These are phyloP conservation scores for Eutypella sp. DNA, from an alignment of 2,329 filamentous ascomycete species.

Conservation along the genomic window DNA sequence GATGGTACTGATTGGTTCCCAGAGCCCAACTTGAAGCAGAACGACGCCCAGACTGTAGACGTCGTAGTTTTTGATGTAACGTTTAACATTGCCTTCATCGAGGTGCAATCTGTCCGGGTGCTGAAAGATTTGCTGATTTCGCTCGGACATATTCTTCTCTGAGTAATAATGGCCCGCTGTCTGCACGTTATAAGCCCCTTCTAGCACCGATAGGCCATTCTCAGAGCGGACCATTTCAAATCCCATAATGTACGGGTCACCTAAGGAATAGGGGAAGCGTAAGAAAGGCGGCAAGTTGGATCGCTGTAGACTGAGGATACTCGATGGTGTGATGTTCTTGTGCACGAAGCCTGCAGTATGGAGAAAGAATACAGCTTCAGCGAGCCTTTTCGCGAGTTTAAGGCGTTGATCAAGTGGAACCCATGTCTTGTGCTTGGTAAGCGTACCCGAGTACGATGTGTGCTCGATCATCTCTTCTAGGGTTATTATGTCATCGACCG, in stretches of 20 bases:
- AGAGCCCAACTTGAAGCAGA: background rate
- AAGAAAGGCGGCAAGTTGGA: background rate
- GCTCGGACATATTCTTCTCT: background rate
- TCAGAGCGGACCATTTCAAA: background rate
- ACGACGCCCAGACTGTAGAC: background rate
- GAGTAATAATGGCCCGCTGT: background rate
- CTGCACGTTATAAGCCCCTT: background rate
- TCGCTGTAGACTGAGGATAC: background rate
- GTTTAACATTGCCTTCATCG: background rate
- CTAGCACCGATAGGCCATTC: background rate
- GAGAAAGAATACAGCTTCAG: background rate
- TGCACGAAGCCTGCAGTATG: background rate
- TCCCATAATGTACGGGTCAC: background rate
- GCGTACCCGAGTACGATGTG: background rate
- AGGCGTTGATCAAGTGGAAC: background rate
- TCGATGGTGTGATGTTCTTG: background rate
- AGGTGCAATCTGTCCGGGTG: background rate
- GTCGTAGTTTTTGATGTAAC: background rate
- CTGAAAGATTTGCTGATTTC: background rate
- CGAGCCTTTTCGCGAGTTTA: background rate
- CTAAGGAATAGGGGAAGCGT: background rate
- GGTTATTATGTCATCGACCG: background rate
- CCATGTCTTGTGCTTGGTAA: background rate
- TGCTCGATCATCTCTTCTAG: background rate
- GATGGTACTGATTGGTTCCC: background rate